Conservation (phyloP, 2,329 filamentous ascomycete genomes). For the Aspergillus sp. region DNA sequence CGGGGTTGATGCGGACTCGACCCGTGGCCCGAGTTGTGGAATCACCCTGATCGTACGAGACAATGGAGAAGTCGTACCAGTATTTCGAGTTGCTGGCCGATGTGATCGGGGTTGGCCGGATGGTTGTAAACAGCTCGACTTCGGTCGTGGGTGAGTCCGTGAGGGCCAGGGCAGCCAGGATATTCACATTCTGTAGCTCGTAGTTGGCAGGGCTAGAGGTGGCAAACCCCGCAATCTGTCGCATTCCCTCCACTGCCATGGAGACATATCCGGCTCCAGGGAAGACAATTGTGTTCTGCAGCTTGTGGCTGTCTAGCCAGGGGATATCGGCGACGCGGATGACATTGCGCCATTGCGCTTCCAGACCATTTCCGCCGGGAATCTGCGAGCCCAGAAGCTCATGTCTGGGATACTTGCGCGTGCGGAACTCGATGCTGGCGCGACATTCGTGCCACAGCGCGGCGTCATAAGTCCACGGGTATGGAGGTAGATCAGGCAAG, state of each 20-base stretch:
- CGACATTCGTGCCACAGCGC: constrained; percentile 4
- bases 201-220: too few species aligned
- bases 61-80: too few species aligned
- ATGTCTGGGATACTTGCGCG: constrained; percentile 17
- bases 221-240: not conserved
- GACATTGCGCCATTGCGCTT: constrained; percentile 38
- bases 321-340: constrained; percentile 33
- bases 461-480: constrained; percentile 20
- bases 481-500: not conserved
- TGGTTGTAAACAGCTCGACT: too few species aligned
- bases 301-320: constrained; percentile 29
- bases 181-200: too few species aligned
- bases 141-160: too few species aligned
- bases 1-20: too few species aligned
- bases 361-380: constrained; percentile 28
- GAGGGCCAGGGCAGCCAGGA: too few species aligned
- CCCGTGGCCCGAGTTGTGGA: too few species aligned
- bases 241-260: not conserved
- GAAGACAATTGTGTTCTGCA: not conserved
- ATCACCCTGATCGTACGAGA: too few species aligned
- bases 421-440: constrained; percentile 17
- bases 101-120: too few species aligned
- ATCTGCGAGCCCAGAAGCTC: constrained; percentile 30
- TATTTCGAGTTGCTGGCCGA: too few species aligned
- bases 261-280: not conserved